Conservation (phyloP, 768 basidiomycete genomes). For the Termitomyces sp. region DNA sequence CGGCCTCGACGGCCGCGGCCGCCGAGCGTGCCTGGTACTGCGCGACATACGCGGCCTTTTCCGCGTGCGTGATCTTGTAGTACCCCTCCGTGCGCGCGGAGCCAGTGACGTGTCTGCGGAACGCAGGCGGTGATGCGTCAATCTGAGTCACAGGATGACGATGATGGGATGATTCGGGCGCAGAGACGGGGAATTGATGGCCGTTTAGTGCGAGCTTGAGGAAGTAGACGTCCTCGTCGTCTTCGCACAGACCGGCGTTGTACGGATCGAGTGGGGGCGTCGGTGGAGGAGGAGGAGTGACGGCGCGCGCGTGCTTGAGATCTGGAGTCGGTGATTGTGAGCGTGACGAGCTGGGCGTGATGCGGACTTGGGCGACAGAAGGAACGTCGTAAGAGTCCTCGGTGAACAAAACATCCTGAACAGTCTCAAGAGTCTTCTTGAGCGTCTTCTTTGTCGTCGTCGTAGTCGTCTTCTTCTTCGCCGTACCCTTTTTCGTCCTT, state of each 20-base stretch:
- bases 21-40: constrained; percentile 71
- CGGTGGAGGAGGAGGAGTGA: constrained; percentile 32
- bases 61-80: constrained; percentile 89
- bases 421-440: constrained; percentile 23
- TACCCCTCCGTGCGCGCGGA: constrained; percentile 92
- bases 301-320: constrained; percentile 26
- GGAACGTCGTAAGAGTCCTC: constrained; percentile 49
- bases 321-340: constrained; percentile 40
- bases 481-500: constrained; percentile 26
- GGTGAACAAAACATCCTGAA: constrained; percentile 47
- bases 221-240: constrained; percentile 89
- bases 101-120: constrained; percentile 76
- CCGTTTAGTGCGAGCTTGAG: constrained; percentile 55
- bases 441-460: constrained; percentile 34
- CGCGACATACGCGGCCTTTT: constrained; percentile 89
- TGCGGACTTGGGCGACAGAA: constrained; percentile 42
- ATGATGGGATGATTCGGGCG: constrained; percentile 3
- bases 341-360: constrained; percentile 38
- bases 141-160: neutral
- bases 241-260: constrained; percentile 57
- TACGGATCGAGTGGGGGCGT: constrained; percentile 51
- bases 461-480: constrained; percentile 32
- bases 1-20: constrained; percentile 26
- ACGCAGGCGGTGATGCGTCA: no score
- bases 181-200: constrained; percentile 18